Base-by-base conservation (phyloP, 2,329 filamentous ascomycete species). In the Chrysoporthe puriensis region DNA sequence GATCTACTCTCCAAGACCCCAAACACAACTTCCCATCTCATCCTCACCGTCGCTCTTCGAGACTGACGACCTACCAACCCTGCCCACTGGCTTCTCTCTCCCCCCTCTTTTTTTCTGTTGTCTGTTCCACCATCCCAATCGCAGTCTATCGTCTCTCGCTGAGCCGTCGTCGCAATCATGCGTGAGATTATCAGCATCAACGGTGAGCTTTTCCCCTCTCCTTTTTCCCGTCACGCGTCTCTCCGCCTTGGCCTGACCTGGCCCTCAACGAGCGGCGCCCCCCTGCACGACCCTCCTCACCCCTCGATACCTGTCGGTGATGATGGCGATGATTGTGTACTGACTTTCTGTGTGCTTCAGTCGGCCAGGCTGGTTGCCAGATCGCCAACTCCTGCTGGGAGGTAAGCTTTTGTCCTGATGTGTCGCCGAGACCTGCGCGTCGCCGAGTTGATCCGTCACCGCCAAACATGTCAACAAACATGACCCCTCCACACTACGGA, bases 351-450 rank as follows among this genome's bases (percentile, higher is more conserved):
- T 82, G 79, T 77, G 81, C 71, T 76, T 63, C 79, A 99, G 96
- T 99, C 88, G 96, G 96, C 85, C 96, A 99, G 90, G 96, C 96
- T 82, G 96, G 96, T 91, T 98, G 96, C 90, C 96, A 99, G 84
- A 99, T 99, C 80, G 96, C 95, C 86, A 99, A 99, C 88, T 96
- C 96, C 77, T 98, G 96, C 90, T 99, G 96, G 96, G 96, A 99
- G 94, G 96, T 99, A 86, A 86, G 93, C 86, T 78, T 77, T 70
- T 68, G 59, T 58, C 50, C 50, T 54, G 26, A 48, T 65, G 48
- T 66, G 8, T 26, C 21, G 48, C 57, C 44, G 40, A 44, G 40
- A 58, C 32, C 11, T 50, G 54, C 68, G 68, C 68, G 62, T 62
- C 13, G 68, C 52, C 48, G 43, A 36, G 42, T 14, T 63, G 50